Base-by-base conservation (phyloP, 371 early-diverging fungal genomes). In the Rhizopus sp. region DNA sequence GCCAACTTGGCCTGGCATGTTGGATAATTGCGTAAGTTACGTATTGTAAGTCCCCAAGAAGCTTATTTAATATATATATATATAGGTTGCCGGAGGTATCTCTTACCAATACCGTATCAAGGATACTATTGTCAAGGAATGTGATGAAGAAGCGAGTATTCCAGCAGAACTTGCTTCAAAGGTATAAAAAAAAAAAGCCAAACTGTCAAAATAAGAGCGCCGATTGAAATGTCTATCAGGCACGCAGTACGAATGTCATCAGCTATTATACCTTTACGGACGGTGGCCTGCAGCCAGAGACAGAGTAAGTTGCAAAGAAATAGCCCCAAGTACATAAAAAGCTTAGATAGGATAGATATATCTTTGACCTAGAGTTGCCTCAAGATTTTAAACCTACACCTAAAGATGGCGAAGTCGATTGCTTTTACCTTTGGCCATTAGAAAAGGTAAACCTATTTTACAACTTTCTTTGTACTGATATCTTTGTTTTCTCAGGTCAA, bases 331-430 rank as follows among this genome's bases (percentile, higher is more conserved):
- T 7, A 32, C 12, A 6, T 10, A 45, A 33, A 33, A 17, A 40
- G 23, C 7, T 35, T 5, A 31, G 33, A 16, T 44, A 7, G 16
- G 23, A 64, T 68, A 63, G 88, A 80, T 91, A 86, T 63, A 69
- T 91, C 7, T 96, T 85, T 64, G 98, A 97, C 61, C 63, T 98
- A 5, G 84, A 88, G 55, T 57, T 96, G 8, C 86, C 87, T 2
- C 9, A 31, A 5, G 82, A 81, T 52, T 81, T 88, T 54, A 54
- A 49, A 17, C 97, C 96, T 9, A 64, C 47, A 5, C 91, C 94
- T 0, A 82, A 82, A 17, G 98, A 96, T 62, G 95, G 93, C 7
- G 98, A 98, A 70, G 97, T 94, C 4, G 85, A 88, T n/a, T 72
- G 73, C 34, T 98, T 96, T 55, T 81, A 85, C 42, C 73, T 93